These are phyloP conservation scores for Dillenia turbinata DNA, from an alignment of 164 flowering plant genomes.

Conservation along the genomic window DNA sequence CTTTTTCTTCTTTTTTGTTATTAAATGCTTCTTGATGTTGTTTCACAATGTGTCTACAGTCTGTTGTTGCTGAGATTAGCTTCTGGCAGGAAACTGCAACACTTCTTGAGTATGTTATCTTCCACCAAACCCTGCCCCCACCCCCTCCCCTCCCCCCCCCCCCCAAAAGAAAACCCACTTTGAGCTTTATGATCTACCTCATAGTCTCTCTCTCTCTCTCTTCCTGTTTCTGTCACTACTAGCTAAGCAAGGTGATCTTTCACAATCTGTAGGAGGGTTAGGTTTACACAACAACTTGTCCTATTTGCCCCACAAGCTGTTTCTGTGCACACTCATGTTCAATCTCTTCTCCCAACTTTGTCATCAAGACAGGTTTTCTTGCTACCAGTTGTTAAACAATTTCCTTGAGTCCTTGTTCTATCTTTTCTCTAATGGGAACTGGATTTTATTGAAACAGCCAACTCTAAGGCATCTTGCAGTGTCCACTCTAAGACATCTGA, in stretches of 20 bases:
- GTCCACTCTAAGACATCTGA: constrained; percentile 85
- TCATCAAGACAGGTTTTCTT: constrained; percentile 82
- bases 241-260: too few species aligned
- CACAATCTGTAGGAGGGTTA: constrained; percentile 54
- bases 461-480: constrained; percentile 79
- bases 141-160: too few species aligned
- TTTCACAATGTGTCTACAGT: constrained; percentile 37
- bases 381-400: background rate
- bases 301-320: constrained; percentile 98
- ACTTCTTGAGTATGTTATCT: constrained; percentile 71
- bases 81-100: constrained; percentile 80
- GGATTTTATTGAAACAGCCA: constrained; percentile 52
- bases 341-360: constrained; percentile 75
- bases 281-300: constrained; percentile 95
- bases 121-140: background rate
- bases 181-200: too few species aligned
- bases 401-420: background rate
- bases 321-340: constrained; percentile 80
- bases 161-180: too few species aligned
- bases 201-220: too few species aligned
- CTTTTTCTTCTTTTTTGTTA: background rate
- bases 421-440: constrained; percentile 5
- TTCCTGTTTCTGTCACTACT: too few species aligned
- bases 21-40: constrained; percentile 8
- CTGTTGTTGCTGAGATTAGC: constrained; percentile 92